Base-by-base conservation (phyloP, 139 green algal genomes). In the Axilococcus clingmanii region DNA sequence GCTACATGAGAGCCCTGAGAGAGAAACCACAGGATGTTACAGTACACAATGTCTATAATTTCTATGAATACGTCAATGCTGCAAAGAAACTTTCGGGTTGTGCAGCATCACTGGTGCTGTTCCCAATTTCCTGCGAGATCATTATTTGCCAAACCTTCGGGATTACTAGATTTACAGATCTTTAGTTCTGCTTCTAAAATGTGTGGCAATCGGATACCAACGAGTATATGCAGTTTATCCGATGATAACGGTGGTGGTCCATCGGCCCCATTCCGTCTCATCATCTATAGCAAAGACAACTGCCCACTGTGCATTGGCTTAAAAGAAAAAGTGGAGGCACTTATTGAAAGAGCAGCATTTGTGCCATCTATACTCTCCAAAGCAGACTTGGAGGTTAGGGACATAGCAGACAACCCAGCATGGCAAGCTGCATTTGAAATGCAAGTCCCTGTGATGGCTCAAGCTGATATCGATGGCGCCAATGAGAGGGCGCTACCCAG, bases 261-360 rank as follows among this genome's bases (percentile, higher is more conserved):
- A 17, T 9, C 33, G 12, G 12, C 9, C 33, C 12, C 19, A 16
- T 52, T 54, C 22, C 58, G 37, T 30, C 56, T 82, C 8, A 36
- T 77, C 8, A n/a, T 83, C 4, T 83, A 83, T 64, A 83, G 55
- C 48, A 83, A 80, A 40, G 51, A 61, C 5, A 72, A 68, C 1
- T 83, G 75, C 47, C 65, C 63, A 16, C 56, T 83, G 6, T 83
- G 75, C 44, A 68, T 77, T 15, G 59, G 63, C 1, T 47, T 83
- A 2, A 68, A 76, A 52, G 71, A 70, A 15, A 70, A 69, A 29
- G 11, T 57, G 16, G 20, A 65, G 17, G 68, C 51, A 3, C 41
- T 81, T 12, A 48, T 83, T n/a, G 64, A 76, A 28, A 54, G 71
- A 4, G 68, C 75, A 9, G 20, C 56, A 27, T 83, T 81, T 52